Percentiles rank a stretch among this genome's conserved stretches.
Conservation (phyloP, 2,329 filamentous ascomycete species). For the Talaromyces piceae region DNA sequence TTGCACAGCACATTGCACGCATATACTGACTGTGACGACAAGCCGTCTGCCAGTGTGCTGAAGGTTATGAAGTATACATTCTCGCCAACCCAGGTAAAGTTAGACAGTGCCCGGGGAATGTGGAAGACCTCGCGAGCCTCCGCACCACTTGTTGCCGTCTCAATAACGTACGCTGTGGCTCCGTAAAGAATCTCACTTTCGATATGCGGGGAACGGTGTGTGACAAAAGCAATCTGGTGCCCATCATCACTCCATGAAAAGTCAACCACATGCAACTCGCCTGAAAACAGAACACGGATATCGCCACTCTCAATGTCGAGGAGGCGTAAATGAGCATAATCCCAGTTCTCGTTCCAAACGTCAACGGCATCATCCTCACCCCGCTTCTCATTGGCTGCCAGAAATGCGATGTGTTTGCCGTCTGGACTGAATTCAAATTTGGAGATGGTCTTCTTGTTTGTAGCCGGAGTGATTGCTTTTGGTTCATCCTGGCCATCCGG, state of each 20-base stretch:
- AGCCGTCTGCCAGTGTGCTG: no score
- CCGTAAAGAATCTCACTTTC: background rate
- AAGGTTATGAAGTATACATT: constrained; percentile 4
- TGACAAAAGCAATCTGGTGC: constrained; percentile 8
- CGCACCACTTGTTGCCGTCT: no score
- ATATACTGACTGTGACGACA: no score
- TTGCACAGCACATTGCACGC: no score
- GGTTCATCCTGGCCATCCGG: constrained; percentile 4
- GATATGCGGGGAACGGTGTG: constrained; percentile 1
- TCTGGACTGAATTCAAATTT: constrained; percentile 8
- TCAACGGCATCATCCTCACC: constrained; percentile 11
- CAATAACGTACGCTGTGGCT: background rate
- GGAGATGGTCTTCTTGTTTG: constrained; percentile 5
- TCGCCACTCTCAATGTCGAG: no score
- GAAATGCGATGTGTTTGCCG: constrained; percentile 9
- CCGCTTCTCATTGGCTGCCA: constrained; percentile 9
- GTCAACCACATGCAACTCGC: constrained; percentile 6
- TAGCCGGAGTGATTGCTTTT: constrained; percentile 9
- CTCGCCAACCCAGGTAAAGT: constrained; percentile 2
- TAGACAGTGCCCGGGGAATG: background rate
- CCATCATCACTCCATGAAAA: constrained; percentile 12
- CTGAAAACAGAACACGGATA: no score
- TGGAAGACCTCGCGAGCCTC: constrained; percentile 2
- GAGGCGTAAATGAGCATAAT: no score
- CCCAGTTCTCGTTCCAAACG: no score